These are phyloP conservation scores for Thuja plicata DNA, from an alignment of 83 land plant genomes.

Conservation along the genomic window DNA sequence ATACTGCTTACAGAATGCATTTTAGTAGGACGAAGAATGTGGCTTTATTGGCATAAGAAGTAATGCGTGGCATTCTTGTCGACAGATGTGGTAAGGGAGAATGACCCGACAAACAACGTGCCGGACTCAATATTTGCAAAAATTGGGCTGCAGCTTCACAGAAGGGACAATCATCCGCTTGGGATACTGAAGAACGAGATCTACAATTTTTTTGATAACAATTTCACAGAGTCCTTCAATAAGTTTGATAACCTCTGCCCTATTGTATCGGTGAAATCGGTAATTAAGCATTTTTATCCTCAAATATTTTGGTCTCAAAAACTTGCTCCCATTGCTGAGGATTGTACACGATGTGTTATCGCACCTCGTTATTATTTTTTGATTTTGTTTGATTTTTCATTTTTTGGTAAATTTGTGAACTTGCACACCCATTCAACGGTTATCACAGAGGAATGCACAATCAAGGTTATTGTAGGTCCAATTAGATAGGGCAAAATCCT, in stretches of 20 bases:
- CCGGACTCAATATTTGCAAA: slow-evolving; percentile 76
- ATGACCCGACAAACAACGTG: slow-evolving; percentile 94
- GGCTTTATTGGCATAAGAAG: background rate
- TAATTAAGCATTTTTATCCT: slow-evolving; percentile 40
- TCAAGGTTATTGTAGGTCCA: background rate
- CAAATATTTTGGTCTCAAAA: background rate
- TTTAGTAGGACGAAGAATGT: background rate
- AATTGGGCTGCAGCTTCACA: slow-evolving; percentile 89
- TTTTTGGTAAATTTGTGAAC: background rate
- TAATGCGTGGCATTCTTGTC: background rate
- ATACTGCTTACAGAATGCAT: background rate
- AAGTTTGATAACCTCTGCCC: slow-evolving; percentile 93
- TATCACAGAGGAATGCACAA: background rate
- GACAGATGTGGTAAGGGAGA: slow-evolving; percentile 84
- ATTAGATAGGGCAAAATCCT: background rate
- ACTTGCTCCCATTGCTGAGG: background rate
- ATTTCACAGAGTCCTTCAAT: slow-evolving; percentile 51
- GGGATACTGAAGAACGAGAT: slow-evolving; percentile 90
- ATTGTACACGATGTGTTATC: background rate
- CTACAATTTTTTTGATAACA: slow-evolving; percentile 72
- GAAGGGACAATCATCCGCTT: slow-evolving; percentile 83
- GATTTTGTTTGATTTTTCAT: background rate
- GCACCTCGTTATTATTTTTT: background rate
- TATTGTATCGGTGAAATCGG: slow-evolving; percentile 80
- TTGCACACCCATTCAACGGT: too few species aligned